These are phyloP conservation scores for Russula brevipes DNA, from an alignment of 768 basidiomycete genomes.

Conservation along the genomic window DNA sequence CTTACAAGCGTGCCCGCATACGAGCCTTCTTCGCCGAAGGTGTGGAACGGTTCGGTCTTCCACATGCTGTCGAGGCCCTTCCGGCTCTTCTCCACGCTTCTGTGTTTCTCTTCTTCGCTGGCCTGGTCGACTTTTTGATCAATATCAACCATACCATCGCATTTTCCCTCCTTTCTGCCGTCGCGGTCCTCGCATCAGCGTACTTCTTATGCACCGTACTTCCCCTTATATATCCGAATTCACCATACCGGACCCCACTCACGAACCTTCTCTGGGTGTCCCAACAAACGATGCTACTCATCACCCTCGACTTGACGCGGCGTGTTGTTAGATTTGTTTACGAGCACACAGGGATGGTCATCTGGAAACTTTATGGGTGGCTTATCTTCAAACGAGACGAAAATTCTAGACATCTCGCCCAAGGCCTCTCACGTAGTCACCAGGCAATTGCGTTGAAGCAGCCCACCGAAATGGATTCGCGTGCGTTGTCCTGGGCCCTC, in stretches of 20 bases:
- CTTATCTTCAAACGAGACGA: not conserved
- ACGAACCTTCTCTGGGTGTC: slow-evolving; percentile 12
- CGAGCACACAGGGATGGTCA: slow-evolving; percentile 1
- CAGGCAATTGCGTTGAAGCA: slow-evolving; percentile 8
- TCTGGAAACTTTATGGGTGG: slow-evolving; percentile 9
- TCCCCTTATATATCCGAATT: slow-evolving; percentile 18
- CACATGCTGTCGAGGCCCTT: slow-evolving; percentile 21
- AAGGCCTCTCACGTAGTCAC: slow-evolving; percentile 11
- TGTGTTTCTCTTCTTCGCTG: slow-evolving; percentile 24
- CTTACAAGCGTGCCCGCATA: slow-evolving; percentile 22
- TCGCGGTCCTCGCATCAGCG: slow-evolving; percentile 5
- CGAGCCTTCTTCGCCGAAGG: slow-evolving; percentile 22
- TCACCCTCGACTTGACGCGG: slow-evolving; percentile 5
- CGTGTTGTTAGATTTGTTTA: slow-evolving; percentile 10
- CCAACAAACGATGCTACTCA: not conserved
- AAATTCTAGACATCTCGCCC: slow-evolving; percentile 8
- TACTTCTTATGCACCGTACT: slow-evolving; percentile 16
- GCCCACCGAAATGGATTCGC: slow-evolving; percentile 12
- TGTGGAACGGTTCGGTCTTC: slow-evolving; percentile 20
- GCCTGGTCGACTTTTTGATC: slow-evolving; percentile 20
- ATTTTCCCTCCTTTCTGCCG: slow-evolving; percentile 12
- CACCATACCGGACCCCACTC: slow-evolving; percentile 24
- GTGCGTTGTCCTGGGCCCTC: slow-evolving; percentile 11
- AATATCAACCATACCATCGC: slow-evolving; percentile 19
- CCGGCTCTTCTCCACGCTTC: slow-evolving; percentile 22